phyloP scores from a whole-genome alignment of 371 early-diverging fungal species.

The Actinomucor elegans region DNA sequence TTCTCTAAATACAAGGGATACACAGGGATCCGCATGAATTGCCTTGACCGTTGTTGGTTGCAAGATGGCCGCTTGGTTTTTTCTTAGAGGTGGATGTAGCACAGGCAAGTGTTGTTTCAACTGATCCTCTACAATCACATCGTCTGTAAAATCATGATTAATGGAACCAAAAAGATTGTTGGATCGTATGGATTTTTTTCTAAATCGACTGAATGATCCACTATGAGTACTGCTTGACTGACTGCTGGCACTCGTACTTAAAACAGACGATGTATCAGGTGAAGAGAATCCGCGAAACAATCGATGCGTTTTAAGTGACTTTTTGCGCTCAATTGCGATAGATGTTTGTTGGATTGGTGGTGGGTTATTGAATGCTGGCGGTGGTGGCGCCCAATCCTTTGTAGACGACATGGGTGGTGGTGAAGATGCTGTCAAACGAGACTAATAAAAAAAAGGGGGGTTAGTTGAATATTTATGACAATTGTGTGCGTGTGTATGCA shows the following conservation, averaged over 20 bases:
- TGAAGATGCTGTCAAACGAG: neutral
- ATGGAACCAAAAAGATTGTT: neutral
- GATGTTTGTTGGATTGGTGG: neutral
- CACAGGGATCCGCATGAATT: slow-evolving; percentile 74
- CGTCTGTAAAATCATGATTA: slow-evolving; percentile 1
- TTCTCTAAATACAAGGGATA: slow-evolving; percentile 34
- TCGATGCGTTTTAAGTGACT: slow-evolving; percentile 16
- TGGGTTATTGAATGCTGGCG: neutral
- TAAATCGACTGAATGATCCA: slow-evolving; percentile 12
- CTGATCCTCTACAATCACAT: slow-evolving; percentile 7
- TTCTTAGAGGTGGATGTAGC: slow-evolving; percentile 67
- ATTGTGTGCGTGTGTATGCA: neutral
- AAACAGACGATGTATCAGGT: slow-evolving; percentile 3
- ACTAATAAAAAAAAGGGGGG: neutral
- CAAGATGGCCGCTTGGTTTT: slow-evolving; percentile 74
- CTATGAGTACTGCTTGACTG: neutral
- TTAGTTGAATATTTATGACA: neutral
- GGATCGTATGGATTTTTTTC: slow-evolving; percentile 12
- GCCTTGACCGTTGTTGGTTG: slow-evolving; percentile 74
- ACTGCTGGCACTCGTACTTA: neutral
- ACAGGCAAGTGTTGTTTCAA: slow-evolving; percentile 20
- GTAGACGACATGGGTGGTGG: neutral
- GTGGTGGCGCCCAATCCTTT: slow-evolving; percentile 1
- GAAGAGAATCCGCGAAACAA: slow-evolving; percentile 20
- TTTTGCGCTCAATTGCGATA: slow-evolving; percentile 18